Evolutionary conservation across 352 stramenopile species (phyloP).

Genomic region (Aphanomyces invadans): DNA sequence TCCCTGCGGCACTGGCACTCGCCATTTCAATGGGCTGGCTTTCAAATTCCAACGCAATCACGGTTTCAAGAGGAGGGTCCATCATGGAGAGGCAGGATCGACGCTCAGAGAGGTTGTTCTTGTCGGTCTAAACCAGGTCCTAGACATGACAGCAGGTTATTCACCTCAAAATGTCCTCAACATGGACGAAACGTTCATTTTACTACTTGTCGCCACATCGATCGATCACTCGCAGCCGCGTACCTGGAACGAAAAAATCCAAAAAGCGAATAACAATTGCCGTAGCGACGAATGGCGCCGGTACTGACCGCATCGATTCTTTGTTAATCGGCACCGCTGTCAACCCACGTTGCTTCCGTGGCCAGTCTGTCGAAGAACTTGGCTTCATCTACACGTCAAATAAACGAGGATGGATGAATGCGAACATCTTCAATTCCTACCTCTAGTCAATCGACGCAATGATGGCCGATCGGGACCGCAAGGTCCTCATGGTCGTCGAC

Average conservation of each 20-base stretch:
- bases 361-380: background rate
- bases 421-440: background rate
- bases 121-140: background rate
- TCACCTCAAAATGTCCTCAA: conserved; percentile 25
- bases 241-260: conserved; percentile 5
- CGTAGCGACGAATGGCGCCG: background rate
- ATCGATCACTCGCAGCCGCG: background rate
- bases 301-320: background rate
- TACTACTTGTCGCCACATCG: conserved; percentile 14
- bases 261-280: conserved; percentile 13
- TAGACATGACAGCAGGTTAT: conserved; percentile 7
- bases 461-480: background rate
- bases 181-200: conserved; percentile 26
- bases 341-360: conserved; percentile 1
- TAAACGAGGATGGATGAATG: conserved; percentile 12
- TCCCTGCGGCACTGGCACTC: background rate
- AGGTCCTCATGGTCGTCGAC: conserved; percentile 12
- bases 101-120: background rate
- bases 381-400: conserved; percentile 3
- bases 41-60: conserved; percentile 20
- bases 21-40: conserved; percentile 20
- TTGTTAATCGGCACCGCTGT: conserved; percentile 6
- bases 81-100: conserved; percentile 23
- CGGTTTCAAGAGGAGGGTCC: conserved; percentile 16
- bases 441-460: background rate